phyloP scores from a whole-genome alignment of 768 basidiomycete species.

The Trametes maxima region DNA sequence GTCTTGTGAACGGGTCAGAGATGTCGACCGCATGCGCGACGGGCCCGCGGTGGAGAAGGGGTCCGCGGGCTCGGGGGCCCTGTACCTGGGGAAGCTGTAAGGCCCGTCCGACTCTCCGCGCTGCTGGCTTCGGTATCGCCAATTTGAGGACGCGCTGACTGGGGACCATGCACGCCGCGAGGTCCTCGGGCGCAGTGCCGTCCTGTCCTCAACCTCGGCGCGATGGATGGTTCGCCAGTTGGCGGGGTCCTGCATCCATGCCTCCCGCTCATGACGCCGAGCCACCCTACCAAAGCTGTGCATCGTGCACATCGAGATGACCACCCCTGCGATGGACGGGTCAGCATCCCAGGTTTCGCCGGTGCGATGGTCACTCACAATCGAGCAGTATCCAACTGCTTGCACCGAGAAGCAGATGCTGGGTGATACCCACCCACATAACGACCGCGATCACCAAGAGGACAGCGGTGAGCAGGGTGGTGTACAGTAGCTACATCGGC shows the following conservation, averaged over 20 bases:
- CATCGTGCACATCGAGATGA: constrained; percentile 57
- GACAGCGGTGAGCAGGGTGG: constrained; percentile 52
- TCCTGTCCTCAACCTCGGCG: constrained; percentile 31
- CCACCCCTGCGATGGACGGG: constrained; percentile 45
- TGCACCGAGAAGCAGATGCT: constrained; percentile 46
- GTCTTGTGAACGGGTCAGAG: neutral
- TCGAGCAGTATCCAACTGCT: constrained; percentile 56
- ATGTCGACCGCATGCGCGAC: constrained; percentile 2
- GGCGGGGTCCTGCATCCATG: constrained; percentile 50
- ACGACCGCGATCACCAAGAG: constrained; percentile 52
- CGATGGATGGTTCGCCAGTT: constrained; percentile 42
- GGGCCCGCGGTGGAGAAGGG: constrained; percentile 3
- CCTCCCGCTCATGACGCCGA: constrained; percentile 61
- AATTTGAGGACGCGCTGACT: constrained; percentile 15
- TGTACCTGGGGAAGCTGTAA: constrained; percentile 7
- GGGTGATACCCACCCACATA: constrained; percentile 52
- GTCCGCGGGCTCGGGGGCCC: constrained; percentile 4
- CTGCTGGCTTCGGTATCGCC: constrained; percentile 12
- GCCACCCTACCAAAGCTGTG: constrained; percentile 64
- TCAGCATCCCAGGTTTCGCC: neutral
- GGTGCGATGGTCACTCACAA: constrained; percentile 44
- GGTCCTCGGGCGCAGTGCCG: constrained; percentile 15
- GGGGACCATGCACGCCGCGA: constrained; percentile 25
- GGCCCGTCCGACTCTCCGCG: constrained; percentile 16
- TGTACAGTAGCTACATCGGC: constrained; percentile 50